Evolutionary conservation across 768 basidiomycete genomes (phyloP), one percentile per base, ranked within the genome.

Genomic region (Hericium rajendrae): DNA sequence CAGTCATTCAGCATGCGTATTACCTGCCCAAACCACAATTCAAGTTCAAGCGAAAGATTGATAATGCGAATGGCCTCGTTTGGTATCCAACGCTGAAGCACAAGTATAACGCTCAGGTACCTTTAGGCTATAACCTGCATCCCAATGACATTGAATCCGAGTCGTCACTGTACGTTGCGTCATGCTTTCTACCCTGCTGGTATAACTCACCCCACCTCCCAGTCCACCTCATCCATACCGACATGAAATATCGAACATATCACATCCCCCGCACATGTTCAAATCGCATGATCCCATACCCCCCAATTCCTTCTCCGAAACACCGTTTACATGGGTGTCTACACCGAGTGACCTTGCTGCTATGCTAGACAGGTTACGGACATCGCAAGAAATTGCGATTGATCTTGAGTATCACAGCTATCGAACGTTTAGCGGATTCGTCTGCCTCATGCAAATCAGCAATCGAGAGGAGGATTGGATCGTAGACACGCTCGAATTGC

Each of bases 331-430:
- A 16, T 94, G 84, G 77, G 78, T 97, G 2, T 78, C 82, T 6
- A 85, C 83, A 11, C 65, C 74, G 0, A 71, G 74, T 16, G 73
- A 74, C 5, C 76, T 97, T 46, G 69, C 78, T 12, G 67, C 65
- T 37, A 84, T 97, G 81, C 74, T 94, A 4, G 77, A 76, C 12
- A 77, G 80, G 57, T 77, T 98, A n/a, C 78, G 79, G 26, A 66
- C 68, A 5, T 78, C 76, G n/a, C 72, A 71, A 24, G 94, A 95
- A 69, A 83, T 98, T 54, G 95, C 97, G 0, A 78, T 99, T 24
- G 97, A 99, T 71, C 74, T 99, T 28, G 95, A 99, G 71, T 89
- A 97, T 67, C 94, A 98, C 75, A 86, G 81, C 60, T 90, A 88
- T 64, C 79, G 94, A 39, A 84, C 86, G 4, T 97, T 88, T 68